Evolutionary conservation across 2,329 filamentous ascomycete species (phyloP), one percentile per base, ranked within the genome.

Genomic region (Penicillium frequentans): DNA sequence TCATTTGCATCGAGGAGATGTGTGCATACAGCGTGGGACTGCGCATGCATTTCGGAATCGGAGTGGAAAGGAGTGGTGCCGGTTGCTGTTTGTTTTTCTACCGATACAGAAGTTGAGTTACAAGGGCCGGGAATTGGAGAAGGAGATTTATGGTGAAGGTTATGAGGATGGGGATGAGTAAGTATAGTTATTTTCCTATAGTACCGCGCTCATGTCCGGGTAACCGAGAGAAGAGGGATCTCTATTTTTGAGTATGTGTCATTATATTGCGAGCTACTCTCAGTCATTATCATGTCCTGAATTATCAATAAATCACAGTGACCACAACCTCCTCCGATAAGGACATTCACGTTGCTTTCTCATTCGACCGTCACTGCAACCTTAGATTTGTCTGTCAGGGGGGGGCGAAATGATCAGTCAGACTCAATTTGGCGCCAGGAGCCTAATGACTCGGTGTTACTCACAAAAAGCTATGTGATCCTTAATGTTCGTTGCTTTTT

Each of bases 391-490:
- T 54, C 52, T 54, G 33, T 2, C 9, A 14, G 29, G 1, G n/a
- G 19, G 2, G n/a, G n/a, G n/a, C n/a, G 2, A 33, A 33, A 10
- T 42, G 19, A 52, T 42, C n/a, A 27, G 37, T 35, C 11, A 35
- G 11, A n/a, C 8, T 10, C 6, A 29, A 16, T 21, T 2, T n/a
- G 10, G 5, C 5, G 24, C 14, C 3, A 29, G 13, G 13, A 8
- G 5, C 48, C 21, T 8, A 10, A 11, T 19, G 3, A 11, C 6
- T 16, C 19, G 3, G 35, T 10, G 4, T 14, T 7, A 67, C 82
- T 79, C 71, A 81, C 83, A 85, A 64, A 86, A 86, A 5, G 84
- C 84, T 39, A 86, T 80, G 64, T 82, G 76, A 44, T 79, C 79
- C 67, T 81, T 81, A 62, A 86, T 83, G 63, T 76, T 74, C 52